Evolutionary conservation across 805 yeast genomes (phyloP).

Genomic region (Cephaloascus fragrans): DNA sequence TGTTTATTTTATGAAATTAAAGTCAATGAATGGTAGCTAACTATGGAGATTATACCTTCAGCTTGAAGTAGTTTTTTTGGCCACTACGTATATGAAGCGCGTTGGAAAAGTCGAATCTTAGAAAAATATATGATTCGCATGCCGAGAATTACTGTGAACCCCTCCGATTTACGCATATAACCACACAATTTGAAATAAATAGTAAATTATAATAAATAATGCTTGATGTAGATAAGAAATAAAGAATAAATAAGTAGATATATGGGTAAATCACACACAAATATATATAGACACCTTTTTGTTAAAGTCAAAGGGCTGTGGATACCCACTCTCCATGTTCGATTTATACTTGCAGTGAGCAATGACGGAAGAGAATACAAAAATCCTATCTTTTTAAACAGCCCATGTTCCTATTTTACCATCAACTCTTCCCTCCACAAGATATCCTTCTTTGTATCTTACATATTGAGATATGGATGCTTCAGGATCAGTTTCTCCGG

Average conservation of each 20-base stretch:
- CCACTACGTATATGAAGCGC: background rate
- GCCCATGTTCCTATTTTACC: slow-evolving; percentile 67
- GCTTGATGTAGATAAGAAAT: background rate
- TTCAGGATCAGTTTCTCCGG: slow-evolving; percentile 17
- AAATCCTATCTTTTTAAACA: slow-evolving; percentile 7
- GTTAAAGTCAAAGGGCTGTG: too few species aligned
- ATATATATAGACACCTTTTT: background rate
- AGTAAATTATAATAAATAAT: too few species aligned
- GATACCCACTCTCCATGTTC: too few species aligned
- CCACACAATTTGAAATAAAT: too few species aligned
- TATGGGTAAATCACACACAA: background rate
- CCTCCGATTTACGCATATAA: background rate
- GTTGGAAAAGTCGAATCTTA: background rate
- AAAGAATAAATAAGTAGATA: background rate
- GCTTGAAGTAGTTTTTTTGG: background rate
- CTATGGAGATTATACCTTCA: too few species aligned
- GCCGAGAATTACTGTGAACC: background rate
- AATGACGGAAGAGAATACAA: too few species aligned
- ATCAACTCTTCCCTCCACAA: slow-evolving; percentile 52
- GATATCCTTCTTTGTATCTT: slow-evolving; percentile 51
- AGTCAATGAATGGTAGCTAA: too few species aligned
- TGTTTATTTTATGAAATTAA: background rate
- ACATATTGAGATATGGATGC: slow-evolving; percentile 27
- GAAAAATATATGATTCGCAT: background rate
- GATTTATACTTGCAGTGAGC: too few species aligned